Evolutionary conservation across 768 basidiomycete genomes (phyloP).

Genomic region (Boletus eberwhitei): DNA sequence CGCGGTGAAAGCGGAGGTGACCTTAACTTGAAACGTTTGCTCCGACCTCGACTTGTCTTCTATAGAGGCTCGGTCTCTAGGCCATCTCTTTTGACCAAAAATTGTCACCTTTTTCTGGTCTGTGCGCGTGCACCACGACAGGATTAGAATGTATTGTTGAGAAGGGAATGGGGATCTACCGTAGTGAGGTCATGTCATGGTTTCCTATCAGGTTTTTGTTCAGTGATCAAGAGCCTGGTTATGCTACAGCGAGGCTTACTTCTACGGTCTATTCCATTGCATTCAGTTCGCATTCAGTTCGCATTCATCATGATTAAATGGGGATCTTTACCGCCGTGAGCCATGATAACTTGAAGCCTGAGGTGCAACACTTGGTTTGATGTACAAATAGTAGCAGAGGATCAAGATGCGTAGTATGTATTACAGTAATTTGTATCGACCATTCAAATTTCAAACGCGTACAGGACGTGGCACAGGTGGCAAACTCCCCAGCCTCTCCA

Average conservation of each 20-base stretch:
- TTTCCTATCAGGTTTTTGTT: conserved; percentile 10
- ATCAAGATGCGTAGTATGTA: neutral
- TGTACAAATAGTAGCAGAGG: neutral
- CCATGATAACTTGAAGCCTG: conserved; percentile 9
- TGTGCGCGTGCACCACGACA: neutral
- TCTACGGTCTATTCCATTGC: conserved; percentile 10
- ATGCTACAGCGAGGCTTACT: conserved; percentile 6
- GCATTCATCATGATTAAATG: neutral
- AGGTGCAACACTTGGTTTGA: neutral
- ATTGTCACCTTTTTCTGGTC: conserved; percentile 12
- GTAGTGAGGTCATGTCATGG: conserved; percentile 2
- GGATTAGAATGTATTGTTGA: neutral
- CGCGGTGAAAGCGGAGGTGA: conserved; percentile 16
- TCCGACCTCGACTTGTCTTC: conserved; percentile 15
- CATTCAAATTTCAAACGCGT: conserved; percentile 1
- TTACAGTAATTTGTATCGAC: neutral
- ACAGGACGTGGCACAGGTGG: conserved; percentile 16
- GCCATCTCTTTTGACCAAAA: neutral
- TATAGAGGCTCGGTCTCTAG: neutral
- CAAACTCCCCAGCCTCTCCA: conserved; percentile 41
- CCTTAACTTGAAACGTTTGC: conserved; percentile 19
- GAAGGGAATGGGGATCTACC: conserved; percentile 9
- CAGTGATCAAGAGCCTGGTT: neutral
- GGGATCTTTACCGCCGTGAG: conserved; percentile 13
- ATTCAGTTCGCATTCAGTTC: conserved; percentile 7